A percentile compares a stretch with the other conserved stretches of the same genome.
These are phyloP conservation scores for Trichoderma guizhouense DNA, from an alignment of 2,329 filamentous ascomycete genomes.

Conservation along the genomic window DNA sequence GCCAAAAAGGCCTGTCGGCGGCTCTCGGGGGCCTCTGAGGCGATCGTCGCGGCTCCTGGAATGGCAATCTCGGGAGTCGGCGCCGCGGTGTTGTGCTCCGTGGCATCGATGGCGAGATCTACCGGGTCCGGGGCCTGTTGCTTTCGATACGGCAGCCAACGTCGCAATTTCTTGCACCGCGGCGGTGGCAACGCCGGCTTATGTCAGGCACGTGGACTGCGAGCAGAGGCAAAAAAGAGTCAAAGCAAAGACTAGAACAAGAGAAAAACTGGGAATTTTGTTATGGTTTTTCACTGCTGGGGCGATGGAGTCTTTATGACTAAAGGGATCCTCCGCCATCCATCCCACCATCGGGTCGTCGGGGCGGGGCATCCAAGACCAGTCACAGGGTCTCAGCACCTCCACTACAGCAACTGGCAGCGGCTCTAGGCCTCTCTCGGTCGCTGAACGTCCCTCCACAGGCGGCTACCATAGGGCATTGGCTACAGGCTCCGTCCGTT, in stretches of 20 bases:
- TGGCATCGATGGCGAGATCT: conserved; percentile 12
- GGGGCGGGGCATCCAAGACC: conserved; percentile 9
- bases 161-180: neutral
- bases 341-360: conserved; percentile 16
- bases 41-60: conserved; percentile 9
- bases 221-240: neutral
- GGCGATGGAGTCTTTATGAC: conserved; percentile 13
- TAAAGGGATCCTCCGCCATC: conserved; percentile 4
- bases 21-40: neutral
- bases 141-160: neutral
- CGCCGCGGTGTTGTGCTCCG: conserved; percentile 16
- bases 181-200: neutral
- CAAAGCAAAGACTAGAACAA: neutral
- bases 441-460: neutral
- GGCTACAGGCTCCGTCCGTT: conserved; percentile 1
- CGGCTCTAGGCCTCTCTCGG: neutral
- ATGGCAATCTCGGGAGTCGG: conserved; percentile 9
- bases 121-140: neutral
- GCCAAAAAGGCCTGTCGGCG: neutral
- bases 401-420: neutral
- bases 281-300: neutral
- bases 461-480: neutral
- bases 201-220: conserved; percentile 11
- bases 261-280: neutral
- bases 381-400: neutral